These are phyloP conservation scores for Lizonia empirigonia DNA, from an alignment of 2,329 filamentous ascomycete genomes.

Conservation along the genomic window DNA sequence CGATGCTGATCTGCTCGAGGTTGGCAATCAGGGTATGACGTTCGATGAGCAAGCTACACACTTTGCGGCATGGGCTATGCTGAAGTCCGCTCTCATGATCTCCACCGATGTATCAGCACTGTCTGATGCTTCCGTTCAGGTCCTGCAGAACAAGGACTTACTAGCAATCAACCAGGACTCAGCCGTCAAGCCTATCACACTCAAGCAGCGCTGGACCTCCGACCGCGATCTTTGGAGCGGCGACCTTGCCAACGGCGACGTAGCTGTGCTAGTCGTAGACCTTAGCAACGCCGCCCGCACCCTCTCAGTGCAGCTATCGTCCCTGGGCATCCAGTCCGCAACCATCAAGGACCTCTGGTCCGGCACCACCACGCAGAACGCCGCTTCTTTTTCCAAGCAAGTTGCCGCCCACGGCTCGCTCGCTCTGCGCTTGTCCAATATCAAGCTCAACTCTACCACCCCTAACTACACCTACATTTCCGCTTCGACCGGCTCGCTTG, in stretches of 20 bases:
- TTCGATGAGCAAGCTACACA: conserved; percentile 32
- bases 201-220: conserved; percentile 25
- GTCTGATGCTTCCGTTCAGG: conserved; percentile 18
- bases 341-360: conserved; percentile 29
- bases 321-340: conserved; percentile 22
- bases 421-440: conserved; percentile 25
- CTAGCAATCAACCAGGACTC: conserved; percentile 29
- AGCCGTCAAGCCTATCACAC: conserved; percentile 25
- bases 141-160: conserved; percentile 29
- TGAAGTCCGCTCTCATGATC: conserved; percentile 30
- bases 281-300: conserved; percentile 23
- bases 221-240: conserved; percentile 28
- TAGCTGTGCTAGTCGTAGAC: conserved; percentile 27
- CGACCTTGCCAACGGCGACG: conserved; percentile 27
- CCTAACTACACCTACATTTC: conserved; percentile 24
- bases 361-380: conserved; percentile 15
- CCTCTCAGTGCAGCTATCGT: conserved; percentile 20
- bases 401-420: conserved; percentile 25
- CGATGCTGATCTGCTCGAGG: conserved; percentile 28
- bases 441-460: conserved; percentile 16
- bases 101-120: conserved; percentile 23
- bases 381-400: conserved; percentile 22
- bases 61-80: conserved; percentile 30
- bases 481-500: conserved; percentile 23
- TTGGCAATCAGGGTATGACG: conserved; percentile 24